Evolutionary conservation across 129 eudicot genomes (phyloP).

Genomic region (Escallonia rubra): DNA sequence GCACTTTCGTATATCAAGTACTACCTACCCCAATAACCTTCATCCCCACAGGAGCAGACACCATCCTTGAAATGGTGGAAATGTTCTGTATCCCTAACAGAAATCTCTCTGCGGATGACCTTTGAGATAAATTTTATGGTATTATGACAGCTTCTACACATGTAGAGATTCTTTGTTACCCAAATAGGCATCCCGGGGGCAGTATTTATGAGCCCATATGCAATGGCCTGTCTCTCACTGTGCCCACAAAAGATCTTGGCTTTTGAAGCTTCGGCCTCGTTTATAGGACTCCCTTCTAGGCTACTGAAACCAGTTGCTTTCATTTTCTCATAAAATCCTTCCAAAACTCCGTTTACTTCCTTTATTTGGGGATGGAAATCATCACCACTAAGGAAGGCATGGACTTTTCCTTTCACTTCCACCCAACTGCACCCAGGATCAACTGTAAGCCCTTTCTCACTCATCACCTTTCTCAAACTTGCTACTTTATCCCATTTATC

Average conservation of each 20-base stretch:
- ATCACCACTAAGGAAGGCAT: slow-evolving; percentile 84
- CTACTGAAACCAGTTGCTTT: slow-evolving; percentile 23
- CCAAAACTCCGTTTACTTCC: slow-evolving; percentile 51
- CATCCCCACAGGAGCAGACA: slow-evolving; percentile 81
- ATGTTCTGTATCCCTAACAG: slow-evolving; percentile 75
- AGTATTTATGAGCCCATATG: slow-evolving; percentile 76
- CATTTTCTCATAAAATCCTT: slow-evolving; percentile 73
- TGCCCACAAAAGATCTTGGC: slow-evolving; percentile 85
- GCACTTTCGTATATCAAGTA: slow-evolving; percentile 1
- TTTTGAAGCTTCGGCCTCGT: slow-evolving; percentile 37
- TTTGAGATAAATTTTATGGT: slow-evolving; percentile 62
- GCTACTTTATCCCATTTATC: slow-evolving; percentile 81
- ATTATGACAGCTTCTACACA: slow-evolving; percentile 71
- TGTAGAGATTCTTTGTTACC: slow-evolving; percentile 82
- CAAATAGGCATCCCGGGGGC: slow-evolving; percentile 80
- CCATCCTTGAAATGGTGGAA: slow-evolving; percentile 85
- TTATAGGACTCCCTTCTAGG: slow-evolving; percentile 13
- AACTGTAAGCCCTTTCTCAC: slow-evolving; percentile 58
- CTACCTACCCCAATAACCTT: slow-evolving; percentile 42
- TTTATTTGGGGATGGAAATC: slow-evolving; percentile 57
- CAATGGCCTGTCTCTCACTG: slow-evolving; percentile 79
- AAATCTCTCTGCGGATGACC: slow-evolving; percentile 78
- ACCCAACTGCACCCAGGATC: slow-evolving; percentile 98
- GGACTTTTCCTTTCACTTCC: slow-evolving; percentile 85
- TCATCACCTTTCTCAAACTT: slow-evolving; percentile 50